Conservation (phyloP, 139 green algal genomes). For the Nannochloris sp. region DNA sequence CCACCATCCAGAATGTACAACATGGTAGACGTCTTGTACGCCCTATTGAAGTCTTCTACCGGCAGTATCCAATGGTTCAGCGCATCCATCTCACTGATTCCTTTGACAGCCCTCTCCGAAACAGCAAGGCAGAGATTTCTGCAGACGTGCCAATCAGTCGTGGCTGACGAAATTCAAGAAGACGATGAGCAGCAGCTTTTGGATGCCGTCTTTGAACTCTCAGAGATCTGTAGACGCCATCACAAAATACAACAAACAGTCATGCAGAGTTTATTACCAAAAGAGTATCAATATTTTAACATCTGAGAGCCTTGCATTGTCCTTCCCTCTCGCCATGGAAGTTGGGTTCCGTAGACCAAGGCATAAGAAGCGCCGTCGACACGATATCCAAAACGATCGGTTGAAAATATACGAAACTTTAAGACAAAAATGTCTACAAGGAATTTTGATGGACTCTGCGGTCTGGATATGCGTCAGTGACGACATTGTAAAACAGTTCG, state of each 20-base stretch:
- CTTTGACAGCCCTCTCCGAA: slow-evolving; percentile 26
- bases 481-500: slow-evolving; percentile 12
- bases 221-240: slow-evolving; percentile 57
- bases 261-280: slow-evolving; percentile 50
- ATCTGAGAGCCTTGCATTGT: not conserved
- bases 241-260: slow-evolving; percentile 29
- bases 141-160: slow-evolving; percentile 13
- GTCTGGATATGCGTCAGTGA: slow-evolving; percentile 23
- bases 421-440: slow-evolving; percentile 11
- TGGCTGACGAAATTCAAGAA: slow-evolving; percentile 9
- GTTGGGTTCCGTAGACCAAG: slow-evolving; percentile 9
- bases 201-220: slow-evolving; percentile 47
- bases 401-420: slow-evolving; percentile 14
- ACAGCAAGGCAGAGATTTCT: slow-evolving; percentile 43
- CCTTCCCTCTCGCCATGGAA: not conserved
- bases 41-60: slow-evolving; percentile 31
- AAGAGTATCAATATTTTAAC: slow-evolving; percentile 37
- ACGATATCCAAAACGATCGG: slow-evolving; percentile 21
- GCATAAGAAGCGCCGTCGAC: slow-evolving; percentile 12
- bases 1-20: slow-evolving; percentile 33
- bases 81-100: slow-evolving; percentile 35
- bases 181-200: slow-evolving; percentile 26
- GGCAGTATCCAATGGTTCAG: slow-evolving; percentile 40
- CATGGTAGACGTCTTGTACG: slow-evolving; percentile 38
- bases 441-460: slow-evolving; percentile 16